Evolutionary conservation across 2,329 filamentous ascomycete genomes (phyloP).

Genomic region (Exophiala aquamarina): DNA sequence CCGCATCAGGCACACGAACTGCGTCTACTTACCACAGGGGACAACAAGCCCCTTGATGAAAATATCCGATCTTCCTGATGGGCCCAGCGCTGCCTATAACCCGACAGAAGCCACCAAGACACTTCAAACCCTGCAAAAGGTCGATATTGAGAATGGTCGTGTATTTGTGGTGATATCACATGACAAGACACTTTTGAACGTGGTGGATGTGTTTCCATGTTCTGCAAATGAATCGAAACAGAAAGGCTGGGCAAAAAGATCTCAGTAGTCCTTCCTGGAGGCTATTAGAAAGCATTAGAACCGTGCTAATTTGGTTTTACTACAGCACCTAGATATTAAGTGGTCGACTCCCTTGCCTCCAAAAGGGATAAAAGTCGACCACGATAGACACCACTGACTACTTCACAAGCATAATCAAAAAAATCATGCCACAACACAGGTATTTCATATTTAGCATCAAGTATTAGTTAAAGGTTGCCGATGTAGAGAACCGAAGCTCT

Average conservation of each 20-base stretch:
- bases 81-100: too few species aligned
- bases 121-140: conserved; percentile 19
- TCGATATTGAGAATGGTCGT: conserved; percentile 30
- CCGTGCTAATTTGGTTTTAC: too few species aligned
- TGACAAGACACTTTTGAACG: conserved; percentile 28
- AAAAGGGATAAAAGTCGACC: conserved; percentile 1
- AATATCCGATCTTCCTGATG: too few species aligned
- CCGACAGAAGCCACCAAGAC: conserved; percentile 8
- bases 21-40: conserved; percentile 4
- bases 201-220: conserved; percentile 21
- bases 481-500: too few species aligned
- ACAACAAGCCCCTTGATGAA: conserved; percentile 9
- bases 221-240: conserved; percentile 10
- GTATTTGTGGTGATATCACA: conserved; percentile 33
- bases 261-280: conserved; percentile 11
- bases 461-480: too few species aligned
- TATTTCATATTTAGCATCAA: too few species aligned
- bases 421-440: too few species aligned
- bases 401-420: too few species aligned
- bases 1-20: conserved; percentile 3
- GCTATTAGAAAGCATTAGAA: too few species aligned
- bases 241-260: conserved; percentile 10
- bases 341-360: conserved; percentile 5
- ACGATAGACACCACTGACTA: too few species aligned
- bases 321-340: too few species aligned